These are phyloP conservation scores for Syncephalastrum sp. DNA, from an alignment of 371 early-diverging fungal genomes.

Conservation along the genomic window DNA sequence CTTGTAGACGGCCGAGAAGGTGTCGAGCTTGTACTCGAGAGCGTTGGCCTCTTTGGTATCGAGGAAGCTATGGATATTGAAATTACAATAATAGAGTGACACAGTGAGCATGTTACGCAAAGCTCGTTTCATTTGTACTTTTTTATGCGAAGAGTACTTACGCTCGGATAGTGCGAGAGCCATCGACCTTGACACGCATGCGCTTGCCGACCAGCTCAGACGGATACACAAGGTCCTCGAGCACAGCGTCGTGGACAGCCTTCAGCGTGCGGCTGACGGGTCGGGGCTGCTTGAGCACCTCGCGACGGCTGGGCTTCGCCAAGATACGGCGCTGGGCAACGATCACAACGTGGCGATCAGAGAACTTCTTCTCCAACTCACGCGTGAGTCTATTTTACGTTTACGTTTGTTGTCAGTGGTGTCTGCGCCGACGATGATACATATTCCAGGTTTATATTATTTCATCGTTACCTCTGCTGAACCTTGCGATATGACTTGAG, in stretches of 20 bases:
- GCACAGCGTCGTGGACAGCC: slow-evolving; percentile 90
- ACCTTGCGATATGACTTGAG: slow-evolving; percentile 92
- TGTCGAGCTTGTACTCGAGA: slow-evolving; percentile 97
- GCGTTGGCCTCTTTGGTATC: slow-evolving; percentile 96
- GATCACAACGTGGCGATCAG: slow-evolving; percentile 94
- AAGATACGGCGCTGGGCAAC: slow-evolving; percentile 91
- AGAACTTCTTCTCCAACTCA: slow-evolving; percentile 99
- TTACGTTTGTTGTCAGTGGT: no score
- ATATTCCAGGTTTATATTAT: neutral
- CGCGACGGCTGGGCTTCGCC: slow-evolving; percentile 84
- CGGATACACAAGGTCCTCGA: slow-evolving; percentile 96
- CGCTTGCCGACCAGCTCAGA: slow-evolving; percentile 97
- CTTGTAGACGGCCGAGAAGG: slow-evolving; percentile 94
- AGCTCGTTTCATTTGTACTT: neutral
- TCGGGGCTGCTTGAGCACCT: slow-evolving; percentile 85
- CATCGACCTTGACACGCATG: slow-evolving; percentile 93
- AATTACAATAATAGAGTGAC: neutral
- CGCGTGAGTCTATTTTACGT: slow-evolving; percentile 67
- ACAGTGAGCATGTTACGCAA: no score
- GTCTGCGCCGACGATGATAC: no score
- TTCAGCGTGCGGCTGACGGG: slow-evolving; percentile 96
- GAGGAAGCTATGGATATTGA: slow-evolving; percentile 63
- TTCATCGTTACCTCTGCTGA: slow-evolving; percentile 65
- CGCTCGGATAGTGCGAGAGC: slow-evolving; percentile 90
- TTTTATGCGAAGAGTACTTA: slow-evolving; percentile 32